These are phyloP conservation scores for Pichia sp. DNA, from an alignment of 1,139 yeast genomes.

Conservation along the genomic window DNA sequence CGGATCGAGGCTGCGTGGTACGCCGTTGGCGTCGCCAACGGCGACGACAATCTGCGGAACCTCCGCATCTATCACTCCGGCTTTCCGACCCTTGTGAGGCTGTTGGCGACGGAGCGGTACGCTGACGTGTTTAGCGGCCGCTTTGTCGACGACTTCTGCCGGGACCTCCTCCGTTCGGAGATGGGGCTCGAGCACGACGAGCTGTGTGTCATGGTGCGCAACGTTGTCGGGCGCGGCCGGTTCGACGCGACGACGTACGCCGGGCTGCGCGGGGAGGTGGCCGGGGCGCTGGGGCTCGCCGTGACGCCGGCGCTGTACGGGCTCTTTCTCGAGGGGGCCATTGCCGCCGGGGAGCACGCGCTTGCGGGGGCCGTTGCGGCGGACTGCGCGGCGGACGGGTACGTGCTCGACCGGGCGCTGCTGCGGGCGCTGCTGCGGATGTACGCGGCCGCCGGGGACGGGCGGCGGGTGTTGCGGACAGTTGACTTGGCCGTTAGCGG, in stretches of 20 bases:
- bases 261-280: slow-evolving; percentile 13
- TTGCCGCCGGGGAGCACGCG: slow-evolving; percentile 16
- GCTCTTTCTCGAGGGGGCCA: slow-evolving; percentile 17
- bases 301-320: slow-evolving; percentile 18
- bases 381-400: slow-evolving; percentile 16
- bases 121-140: neutral
- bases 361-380: slow-evolving; percentile 20
- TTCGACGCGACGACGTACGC: slow-evolving; percentile 16
- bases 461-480: slow-evolving; percentile 16
- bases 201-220: slow-evolving; percentile 3
- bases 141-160: slow-evolving; percentile 6
- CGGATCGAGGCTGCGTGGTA: slow-evolving; percentile 11
- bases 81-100: neutral
- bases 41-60: neutral
- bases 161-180: slow-evolving; percentile 8
- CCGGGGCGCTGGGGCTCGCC: neutral
- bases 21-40: neutral
- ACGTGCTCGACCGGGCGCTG: slow-evolving; percentile 21
- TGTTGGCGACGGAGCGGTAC: neutral
- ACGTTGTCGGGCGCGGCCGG: slow-evolving; percentile 5
- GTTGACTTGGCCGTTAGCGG: neutral
- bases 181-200: slow-evolving; percentile 11
- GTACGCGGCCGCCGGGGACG: slow-evolving; percentile 16
- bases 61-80: neutral
- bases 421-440: slow-evolving; percentile 18